Evolutionary conservation across 345 rosid species (phyloP).

Genomic region (Melastoma malabathricum): DNA sequence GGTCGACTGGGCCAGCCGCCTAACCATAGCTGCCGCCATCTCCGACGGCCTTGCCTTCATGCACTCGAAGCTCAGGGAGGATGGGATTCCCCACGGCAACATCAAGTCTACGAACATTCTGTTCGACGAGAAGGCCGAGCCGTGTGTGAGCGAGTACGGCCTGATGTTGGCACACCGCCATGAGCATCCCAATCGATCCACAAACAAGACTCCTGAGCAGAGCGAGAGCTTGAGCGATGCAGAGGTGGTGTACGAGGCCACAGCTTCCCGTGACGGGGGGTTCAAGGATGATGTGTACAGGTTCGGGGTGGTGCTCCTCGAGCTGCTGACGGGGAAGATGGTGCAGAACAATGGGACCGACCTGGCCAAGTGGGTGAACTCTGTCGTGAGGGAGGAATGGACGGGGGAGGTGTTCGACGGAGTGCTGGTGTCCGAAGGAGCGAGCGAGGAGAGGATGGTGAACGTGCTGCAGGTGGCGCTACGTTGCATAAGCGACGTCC

Average conservation of each 20-base stretch:
- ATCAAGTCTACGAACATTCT: conserved; percentile 46
- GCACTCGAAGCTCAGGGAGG: conserved; percentile 28
- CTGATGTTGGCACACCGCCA: conserved; percentile 23
- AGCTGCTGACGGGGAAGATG: conserved; percentile 45
- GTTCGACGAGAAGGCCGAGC: conserved; percentile 34
- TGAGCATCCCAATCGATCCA: conserved; percentile 11
- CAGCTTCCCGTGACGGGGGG: neutral
- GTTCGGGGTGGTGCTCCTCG: conserved; percentile 48
- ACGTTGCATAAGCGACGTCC: conserved; percentile 27
- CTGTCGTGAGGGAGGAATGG: conserved; percentile 52
- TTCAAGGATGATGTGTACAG: conserved; percentile 28
- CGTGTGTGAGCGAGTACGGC: conserved; percentile 50
- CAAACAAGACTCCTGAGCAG: neutral
- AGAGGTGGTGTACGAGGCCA: neutral
- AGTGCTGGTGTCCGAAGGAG: conserved; percentile 28
- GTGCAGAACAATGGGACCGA: conserved; percentile 30
- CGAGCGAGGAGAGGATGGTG: conserved; percentile 46
- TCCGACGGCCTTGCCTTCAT: conserved; percentile 31
- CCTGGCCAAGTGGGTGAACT: conserved; percentile 41
- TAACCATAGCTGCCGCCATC: conserved; percentile 24
- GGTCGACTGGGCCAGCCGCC: conserved; percentile 43
- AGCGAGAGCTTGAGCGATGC: too few relatives aligned
- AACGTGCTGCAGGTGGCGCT: conserved; percentile 33
- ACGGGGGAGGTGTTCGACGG: conserved; percentile 45
- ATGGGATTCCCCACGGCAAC: conserved; percentile 45